A percentile compares a stretch with the other conserved stretches of the same genome.
Conservation (phyloP, 129 eudicot genomes). For the Lonicera japonica region DNA sequence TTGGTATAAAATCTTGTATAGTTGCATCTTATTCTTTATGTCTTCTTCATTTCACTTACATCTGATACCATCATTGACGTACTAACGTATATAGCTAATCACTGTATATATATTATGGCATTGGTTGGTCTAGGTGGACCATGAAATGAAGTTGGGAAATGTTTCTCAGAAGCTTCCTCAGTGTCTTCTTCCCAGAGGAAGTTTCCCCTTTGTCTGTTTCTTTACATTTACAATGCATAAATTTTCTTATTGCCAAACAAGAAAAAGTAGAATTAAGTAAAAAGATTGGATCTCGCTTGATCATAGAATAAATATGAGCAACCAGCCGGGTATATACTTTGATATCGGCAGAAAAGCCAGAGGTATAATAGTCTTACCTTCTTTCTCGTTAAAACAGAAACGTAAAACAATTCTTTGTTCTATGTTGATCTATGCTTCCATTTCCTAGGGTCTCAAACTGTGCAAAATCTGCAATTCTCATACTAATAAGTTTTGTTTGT, state of each 20-base stretch:
- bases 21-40: too few relatives aligned
- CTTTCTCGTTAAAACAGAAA: not conserved
- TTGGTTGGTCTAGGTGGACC: not conserved
- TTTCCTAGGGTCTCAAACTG: too few relatives aligned
- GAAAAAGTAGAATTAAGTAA: not conserved
- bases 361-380: conserved; percentile 2
- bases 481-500: not conserved
- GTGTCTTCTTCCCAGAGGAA: conserved; percentile 2
- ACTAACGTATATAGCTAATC: too few relatives aligned
- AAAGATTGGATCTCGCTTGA: not conserved
- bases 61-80: too few relatives aligned
- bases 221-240: not conserved
- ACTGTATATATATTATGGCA: too few relatives aligned
- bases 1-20: too few relatives aligned
- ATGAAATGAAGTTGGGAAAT: conserved; percentile 1
- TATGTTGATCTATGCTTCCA: not conserved
- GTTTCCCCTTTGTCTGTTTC: conserved; percentile 14
- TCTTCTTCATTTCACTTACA: too few relatives aligned
- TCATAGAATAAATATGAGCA: conserved; percentile 2
- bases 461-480: not conserved
- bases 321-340: conserved; percentile 5
- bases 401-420: not conserved
- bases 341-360: conserved; percentile 16
- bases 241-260: not conserved
- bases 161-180: conserved; percentile 6